Base-by-base conservation (phyloP, 2,329 filamentous ascomycete species). In the Sclerotinia minor region DNA sequence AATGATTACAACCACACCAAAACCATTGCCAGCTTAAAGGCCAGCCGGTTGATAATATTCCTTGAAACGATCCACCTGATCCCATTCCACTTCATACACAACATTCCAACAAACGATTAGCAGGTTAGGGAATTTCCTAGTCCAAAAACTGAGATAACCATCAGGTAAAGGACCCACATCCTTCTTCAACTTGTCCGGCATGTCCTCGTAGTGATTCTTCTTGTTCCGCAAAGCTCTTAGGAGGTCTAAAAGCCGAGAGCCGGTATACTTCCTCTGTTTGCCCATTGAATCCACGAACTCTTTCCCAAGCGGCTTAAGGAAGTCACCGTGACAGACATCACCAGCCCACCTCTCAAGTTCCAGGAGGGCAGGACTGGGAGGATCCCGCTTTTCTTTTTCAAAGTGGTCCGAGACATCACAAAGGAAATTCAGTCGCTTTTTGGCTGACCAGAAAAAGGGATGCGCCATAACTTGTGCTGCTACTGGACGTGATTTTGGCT, bases 401-500 rank as follows among this genome's bases (percentile, higher is more conserved):
- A 97, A 98, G 77, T 96, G 92, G 77, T 99, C 95, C 0, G 93
- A 97, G 11, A 96, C 93, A 72, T 97, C 94, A 76, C 94, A 97
- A n/a, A 99, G 83, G 79, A 99, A 99, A 13, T 87, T 87, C 8
- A 99, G 86, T 11, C 94, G 89, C 77, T 96, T 95, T 77, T 96
- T 94, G 0, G 92, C 81, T 0, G 90, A 83, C 95, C 95, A 99
- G 83, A 99, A 99, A 82, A 98, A 99, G 0, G 95, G 95, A 75
- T 99, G 95, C 0, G 92, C 88, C 83, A 97, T 87, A 68, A 97
- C 90, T 41, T 94, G 88, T 21, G 85, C 83, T 0, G 94, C 92
- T 35, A 87, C 87, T 0, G 96, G 94, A 0, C 89, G 81, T 38
- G 77, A 71, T 76, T 82, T 85, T 5, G 86, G 84, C 52, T 85